These are phyloP conservation scores for Pneumocystis oryctolagi DNA, from an alignment of 1,139 yeast species.

Conservation along the genomic window DNA sequence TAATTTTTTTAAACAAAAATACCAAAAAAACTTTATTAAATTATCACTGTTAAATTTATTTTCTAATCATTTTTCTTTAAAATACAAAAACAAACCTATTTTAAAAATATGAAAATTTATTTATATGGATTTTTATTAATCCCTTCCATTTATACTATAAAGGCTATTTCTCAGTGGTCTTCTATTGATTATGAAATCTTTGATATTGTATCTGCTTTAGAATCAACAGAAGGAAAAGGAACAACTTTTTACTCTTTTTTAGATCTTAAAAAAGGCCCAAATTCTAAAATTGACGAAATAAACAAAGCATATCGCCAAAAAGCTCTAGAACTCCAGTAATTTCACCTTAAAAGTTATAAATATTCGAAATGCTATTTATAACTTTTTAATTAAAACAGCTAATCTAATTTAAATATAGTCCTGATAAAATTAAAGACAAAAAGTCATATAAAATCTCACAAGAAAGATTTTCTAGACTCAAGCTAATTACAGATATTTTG, in stretches of 20 bases:
- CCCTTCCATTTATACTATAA: neutral
- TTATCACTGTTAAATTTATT: neutral
- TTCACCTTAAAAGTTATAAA: constrained; percentile 1
- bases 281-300: constrained; percentile 48
- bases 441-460: constrained; percentile 25
- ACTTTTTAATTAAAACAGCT: neutral
- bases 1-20: neutral
- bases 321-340: constrained; percentile 46
- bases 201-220: constrained; percentile 51
- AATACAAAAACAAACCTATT: neutral
- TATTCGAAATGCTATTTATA: neutral
- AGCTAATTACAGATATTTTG: constrained; percentile 59
- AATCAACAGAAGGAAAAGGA: constrained; percentile 46
- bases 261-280: constrained; percentile 36
- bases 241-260: constrained; percentile 58
- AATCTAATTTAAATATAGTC: constrained; percentile 23
- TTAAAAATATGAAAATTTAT: neutral
- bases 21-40: neutral
- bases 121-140: neutral
- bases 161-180: constrained; percentile 8
- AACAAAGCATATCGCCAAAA: constrained; percentile 57
- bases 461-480: constrained; percentile 56
- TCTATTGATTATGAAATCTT: constrained; percentile 37
- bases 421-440: constrained; percentile 48
- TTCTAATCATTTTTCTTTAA: neutral